A percentile compares a stretch with the other conserved stretches of the same genome.
These are phyloP conservation scores for Ascochyta fabae DNA, from an alignment of 2,329 filamentous ascomycete species.

Conservation along the genomic window DNA sequence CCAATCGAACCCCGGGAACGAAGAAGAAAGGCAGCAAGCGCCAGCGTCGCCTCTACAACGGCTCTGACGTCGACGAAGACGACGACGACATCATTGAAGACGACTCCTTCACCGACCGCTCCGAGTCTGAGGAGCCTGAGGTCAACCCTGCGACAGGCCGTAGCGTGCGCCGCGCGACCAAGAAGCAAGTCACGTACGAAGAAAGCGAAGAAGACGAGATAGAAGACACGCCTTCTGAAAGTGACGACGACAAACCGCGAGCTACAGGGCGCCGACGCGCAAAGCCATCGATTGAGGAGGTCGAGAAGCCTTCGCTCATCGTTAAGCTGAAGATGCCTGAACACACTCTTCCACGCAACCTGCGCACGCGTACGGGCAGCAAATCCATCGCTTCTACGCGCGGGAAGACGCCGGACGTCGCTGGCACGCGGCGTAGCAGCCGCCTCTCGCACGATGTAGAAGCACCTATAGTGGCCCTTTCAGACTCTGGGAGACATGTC, in stretches of 20 bases:
- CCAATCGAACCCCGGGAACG: conserved; percentile 32
- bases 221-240: conserved; percentile 47
- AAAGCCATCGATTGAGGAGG: conserved; percentile 37
- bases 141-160: conserved; percentile 63
- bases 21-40: conserved; percentile 44
- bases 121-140: conserved; percentile 56
- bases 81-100: conserved; percentile 58
- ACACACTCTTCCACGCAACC: conserved; percentile 27
- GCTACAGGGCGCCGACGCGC: conserved; percentile 26
- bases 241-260: conserved; percentile 35
- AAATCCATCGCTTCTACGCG: conserved; percentile 39
- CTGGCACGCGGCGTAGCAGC: conserved; percentile 60
- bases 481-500: conserved; percentile 65
- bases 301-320: conserved; percentile 46
- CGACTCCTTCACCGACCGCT: conserved; percentile 51
- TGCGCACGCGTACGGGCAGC: conserved; percentile 51
- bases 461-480: conserved; percentile 63
- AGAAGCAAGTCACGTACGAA: conserved; percentile 63
- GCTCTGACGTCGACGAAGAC: conserved; percentile 50
- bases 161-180: conserved; percentile 62
- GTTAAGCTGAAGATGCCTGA: conserved; percentile 51
- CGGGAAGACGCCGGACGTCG: conserved; percentile 47
- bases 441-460: conserved; percentile 65
- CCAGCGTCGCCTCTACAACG: conserved; percentile 42
- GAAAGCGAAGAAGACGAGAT: conserved; percentile 59